phyloP scores from a whole-genome alignment of 345 rosid genomes.

The Litchi chinensis region DNA sequence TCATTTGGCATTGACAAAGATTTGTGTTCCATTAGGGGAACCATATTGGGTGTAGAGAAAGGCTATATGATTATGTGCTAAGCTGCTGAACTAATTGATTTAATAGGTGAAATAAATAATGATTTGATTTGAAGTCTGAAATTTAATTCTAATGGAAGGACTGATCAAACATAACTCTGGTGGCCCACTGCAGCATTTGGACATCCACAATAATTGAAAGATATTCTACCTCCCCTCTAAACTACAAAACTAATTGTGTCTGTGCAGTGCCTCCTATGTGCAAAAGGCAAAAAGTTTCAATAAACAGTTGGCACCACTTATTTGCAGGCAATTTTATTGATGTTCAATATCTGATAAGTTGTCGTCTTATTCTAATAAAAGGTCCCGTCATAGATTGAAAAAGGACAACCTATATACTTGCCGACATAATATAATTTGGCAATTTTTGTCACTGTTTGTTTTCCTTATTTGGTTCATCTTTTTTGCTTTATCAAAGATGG shows the following conservation, averaged over 20 bases:
- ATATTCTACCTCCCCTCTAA: constrained; percentile 12
- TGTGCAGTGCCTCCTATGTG: not conserved
- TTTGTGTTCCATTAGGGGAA: not conserved
- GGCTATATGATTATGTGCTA: not conserved
- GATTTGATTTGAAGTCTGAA: constrained; percentile 1
- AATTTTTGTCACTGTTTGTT: constrained; percentile 13
- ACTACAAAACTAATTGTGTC: not conserved
- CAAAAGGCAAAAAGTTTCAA: not conserved
- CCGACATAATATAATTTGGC: not conserved
- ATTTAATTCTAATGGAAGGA: not conserved
- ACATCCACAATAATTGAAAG: not conserved
- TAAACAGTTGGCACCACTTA: constrained; percentile 34
- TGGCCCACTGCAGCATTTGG: not conserved
- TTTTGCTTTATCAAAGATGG: constrained; percentile 12
- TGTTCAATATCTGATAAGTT: constrained; percentile 5
- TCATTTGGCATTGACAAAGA: not conserved
- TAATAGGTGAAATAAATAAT: not conserved
- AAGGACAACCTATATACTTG: constrained; percentile 4
- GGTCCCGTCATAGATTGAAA: constrained; percentile 24
- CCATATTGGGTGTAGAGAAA: not conserved
- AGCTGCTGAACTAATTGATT: not conserved
- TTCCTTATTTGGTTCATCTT: constrained; percentile 12
- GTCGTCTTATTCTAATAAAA: constrained; percentile 14
- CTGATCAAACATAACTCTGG: not conserved
- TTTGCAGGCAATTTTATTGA: constrained; percentile 18